Conservation (phyloP, 176 grass and related monocot genomes). For the Luzula sylvatica region DNA sequence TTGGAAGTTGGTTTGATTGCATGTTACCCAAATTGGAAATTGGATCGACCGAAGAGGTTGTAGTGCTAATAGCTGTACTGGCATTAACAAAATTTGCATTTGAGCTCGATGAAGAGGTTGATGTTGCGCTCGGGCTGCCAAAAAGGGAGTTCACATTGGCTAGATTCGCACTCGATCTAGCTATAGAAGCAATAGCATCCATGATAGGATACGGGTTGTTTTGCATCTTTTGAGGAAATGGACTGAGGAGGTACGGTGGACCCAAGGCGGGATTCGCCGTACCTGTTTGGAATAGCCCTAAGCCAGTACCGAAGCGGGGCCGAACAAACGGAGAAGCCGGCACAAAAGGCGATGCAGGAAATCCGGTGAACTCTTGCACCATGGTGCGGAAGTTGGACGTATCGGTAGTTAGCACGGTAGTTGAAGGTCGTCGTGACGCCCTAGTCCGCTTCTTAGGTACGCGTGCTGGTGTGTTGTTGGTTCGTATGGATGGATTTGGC, state of each 20-base stretch:
- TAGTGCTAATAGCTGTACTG: slow-evolving; percentile 7
- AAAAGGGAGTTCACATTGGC: slow-evolving; percentile 16
- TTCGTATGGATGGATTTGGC: slow-evolving; percentile 6
- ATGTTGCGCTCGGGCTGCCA: slow-evolving; percentile 2
- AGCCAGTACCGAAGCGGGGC: slow-evolving; percentile 38
- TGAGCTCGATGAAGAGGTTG: slow-evolving; percentile 19
- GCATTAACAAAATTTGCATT: slow-evolving; percentile 25
- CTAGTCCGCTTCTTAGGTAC: slow-evolving; percentile 65
- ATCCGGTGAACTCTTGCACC: slow-evolving; percentile 98
- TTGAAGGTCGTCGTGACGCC: slow-evolving; percentile 64
- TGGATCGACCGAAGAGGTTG: slow-evolving; percentile 10
- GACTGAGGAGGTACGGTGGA: slow-evolving; percentile 21
- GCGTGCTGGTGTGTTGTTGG: slow-evolving; percentile 1
- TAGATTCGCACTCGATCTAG: slow-evolving; percentile 11
- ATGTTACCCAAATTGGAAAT: slow-evolving; percentile 16
- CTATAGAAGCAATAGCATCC: slow-evolving; percentile 27
- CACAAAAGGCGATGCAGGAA: slow-evolving; percentile 56
- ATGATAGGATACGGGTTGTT: slow-evolving; percentile 14
- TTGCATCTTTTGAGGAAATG: slow-evolving; percentile 25
- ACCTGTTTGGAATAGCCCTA: slow-evolving; percentile 11
- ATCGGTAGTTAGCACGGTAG: slow-evolving; percentile 83
- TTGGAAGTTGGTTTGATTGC: slow-evolving; percentile 16
- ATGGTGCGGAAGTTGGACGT: slow-evolving; percentile 82
- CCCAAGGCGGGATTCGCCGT: neutral
- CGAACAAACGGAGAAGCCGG: slow-evolving; percentile 21